phyloP scores from a whole-genome alignment of 2,329 filamentous ascomycete species.

The Stachybotrys elegans region DNA sequence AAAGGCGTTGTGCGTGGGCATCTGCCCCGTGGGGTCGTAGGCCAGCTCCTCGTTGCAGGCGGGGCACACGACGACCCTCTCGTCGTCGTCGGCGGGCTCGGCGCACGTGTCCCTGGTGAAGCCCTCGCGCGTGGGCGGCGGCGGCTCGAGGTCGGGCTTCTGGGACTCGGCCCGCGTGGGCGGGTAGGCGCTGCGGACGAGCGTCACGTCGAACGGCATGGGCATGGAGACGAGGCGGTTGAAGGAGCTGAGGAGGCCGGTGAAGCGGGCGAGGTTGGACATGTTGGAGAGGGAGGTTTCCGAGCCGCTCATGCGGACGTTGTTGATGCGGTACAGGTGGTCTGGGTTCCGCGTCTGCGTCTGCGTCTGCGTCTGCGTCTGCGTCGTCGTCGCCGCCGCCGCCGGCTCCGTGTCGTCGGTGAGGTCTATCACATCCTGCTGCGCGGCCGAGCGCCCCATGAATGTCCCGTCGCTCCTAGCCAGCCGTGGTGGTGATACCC shows the following conservation, averaged over 20 bases:
- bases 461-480: slow-evolving; percentile 40
- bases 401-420: slow-evolving; percentile 47
- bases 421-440: slow-evolving; percentile 43
- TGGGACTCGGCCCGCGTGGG: slow-evolving; percentile 19
- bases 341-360: too few relatives aligned
- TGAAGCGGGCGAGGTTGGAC: too few relatives aligned
- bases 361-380: too few relatives aligned
- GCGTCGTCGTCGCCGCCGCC: too few relatives aligned
- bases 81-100: slow-evolving; percentile 42
- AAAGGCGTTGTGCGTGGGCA: slow-evolving; percentile 12
- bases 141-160: slow-evolving; percentile 54
- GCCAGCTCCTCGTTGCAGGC: slow-evolving; percentile 83
- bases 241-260: too few relatives aligned
- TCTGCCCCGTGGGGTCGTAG: slow-evolving; percentile 51
- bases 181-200: slow-evolving; percentile 26
- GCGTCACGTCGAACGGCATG: too few relatives aligned
- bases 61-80: slow-evolving; percentile 74
- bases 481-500: slow-evolving; percentile 35
- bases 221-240: too few relatives aligned
- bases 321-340: too few relatives aligned
- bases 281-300: too few relatives aligned
- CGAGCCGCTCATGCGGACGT: too few relatives aligned
- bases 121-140: slow-evolving; percentile 62
- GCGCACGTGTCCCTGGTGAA: slow-evolving; percentile 67
- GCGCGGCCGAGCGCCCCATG: slow-evolving; percentile 18